Evolutionary conservation across 495 filamentous ascomycete species (phyloP), one percentile per base, ranked within the genome.

Genomic region (Neurospora africana): DNA sequence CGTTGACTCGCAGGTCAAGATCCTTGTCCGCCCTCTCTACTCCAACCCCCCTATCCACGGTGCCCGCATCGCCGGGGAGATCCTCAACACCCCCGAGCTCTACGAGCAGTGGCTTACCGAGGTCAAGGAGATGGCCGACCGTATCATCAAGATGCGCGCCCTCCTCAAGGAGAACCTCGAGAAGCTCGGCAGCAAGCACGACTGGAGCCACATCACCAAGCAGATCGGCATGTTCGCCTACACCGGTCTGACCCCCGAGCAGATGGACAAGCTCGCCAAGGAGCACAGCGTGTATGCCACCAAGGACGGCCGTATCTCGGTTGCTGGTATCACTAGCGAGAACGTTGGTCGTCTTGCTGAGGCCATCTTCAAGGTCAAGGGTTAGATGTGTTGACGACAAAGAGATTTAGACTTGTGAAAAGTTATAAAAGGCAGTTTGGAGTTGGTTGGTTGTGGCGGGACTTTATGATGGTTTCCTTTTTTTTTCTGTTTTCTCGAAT

Each of bases 221-320:
- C 95, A 94, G 87, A 99, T 99, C 75, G 95, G 95, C 84, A 99
- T 99, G 95, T 99, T 99, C 79, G 95, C 95, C 76, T 99, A 95
- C 86, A 99, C 95, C 39, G 95, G 95, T 68, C 84, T 99, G 79
- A 94, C 88, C 76, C 89, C 94, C 74, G 91, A 95, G 84, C 91
- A 97, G 85, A 97, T 98, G 92, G 92, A 95, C 33, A 85, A 83
- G 79, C 86, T 99, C 72, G 93, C 95, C 72, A 94, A 97, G 85
- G 93, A 98, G 91, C 92, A 96, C 87, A 97, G 94, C 77, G 95
- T 99, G 74, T 99, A 99, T 79, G 94, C 93, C 69, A 98, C 95
- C 82, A 94, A 91, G 85, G 95, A 99, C 82, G 95, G 95, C 76
- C 90, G 95, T 82, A 99, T 99, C 79, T 97, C 94, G 53, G 94